Evolutionary conservation across 257 asterid species (phyloP).

Genomic region (Buddleja alternifolia): DNA sequence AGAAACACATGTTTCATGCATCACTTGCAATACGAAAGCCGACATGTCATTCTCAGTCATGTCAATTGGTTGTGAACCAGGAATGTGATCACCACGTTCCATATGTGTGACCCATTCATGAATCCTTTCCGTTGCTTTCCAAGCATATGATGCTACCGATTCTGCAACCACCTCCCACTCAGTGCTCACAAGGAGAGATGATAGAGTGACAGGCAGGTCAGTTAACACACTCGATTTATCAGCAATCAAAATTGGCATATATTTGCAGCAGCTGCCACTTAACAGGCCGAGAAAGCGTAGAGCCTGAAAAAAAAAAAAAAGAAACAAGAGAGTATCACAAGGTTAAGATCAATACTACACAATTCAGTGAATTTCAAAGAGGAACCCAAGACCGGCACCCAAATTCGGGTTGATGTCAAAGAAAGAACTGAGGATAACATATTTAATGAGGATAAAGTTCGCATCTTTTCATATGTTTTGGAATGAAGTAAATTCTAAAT

Average conservation of each 20-base stretch:
- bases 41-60: conserved; percentile 52
- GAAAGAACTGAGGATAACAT: no score
- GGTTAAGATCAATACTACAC: background rate
- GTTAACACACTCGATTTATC: conserved; percentile 62
- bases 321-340: background rate
- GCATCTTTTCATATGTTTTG: no score
- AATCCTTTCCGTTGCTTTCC: conserved; percentile 59
- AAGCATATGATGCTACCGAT: conserved; percentile 52
- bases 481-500: no score
- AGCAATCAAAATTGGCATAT: conserved; percentile 68
- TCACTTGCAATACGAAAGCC: conserved; percentile 54
- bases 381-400: no score
- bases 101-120: conserved; percentile 50
- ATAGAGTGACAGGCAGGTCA: conserved; percentile 75
- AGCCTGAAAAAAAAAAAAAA: conserved; percentile 54
- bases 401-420: no score
- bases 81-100: conserved; percentile 30
- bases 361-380: background rate
- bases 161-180: conserved; percentile 65
- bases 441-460: no score
- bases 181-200: conserved; percentile 55
- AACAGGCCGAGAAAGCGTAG: conserved; percentile 76
- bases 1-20: conserved; percentile 59
- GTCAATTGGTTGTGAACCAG: conserved; percentile 47
- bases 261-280: conserved; percentile 76